Base-by-base conservation (phyloP, 78 protist genomes). In the Planoprotostelium fungivorum region DNA sequence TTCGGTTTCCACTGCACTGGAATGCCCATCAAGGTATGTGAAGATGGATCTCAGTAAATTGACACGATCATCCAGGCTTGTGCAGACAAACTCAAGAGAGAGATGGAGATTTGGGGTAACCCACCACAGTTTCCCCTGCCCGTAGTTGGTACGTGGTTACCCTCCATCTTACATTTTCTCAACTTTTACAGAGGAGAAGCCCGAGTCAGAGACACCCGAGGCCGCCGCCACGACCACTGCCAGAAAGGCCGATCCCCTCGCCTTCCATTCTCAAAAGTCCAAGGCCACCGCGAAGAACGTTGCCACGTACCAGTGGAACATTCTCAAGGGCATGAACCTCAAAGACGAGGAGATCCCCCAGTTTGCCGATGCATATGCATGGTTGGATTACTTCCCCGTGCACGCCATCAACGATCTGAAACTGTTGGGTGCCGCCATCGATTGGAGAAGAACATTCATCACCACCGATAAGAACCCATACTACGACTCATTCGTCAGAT, bases 1-100 rank as follows among this genome's bases (percentile, higher is more conserved):
- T 98, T 99, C 86, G 99, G 96, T 0, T 99, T 99, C 92, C 99
- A 99, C 95, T 97, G 99, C 94, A 99, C 99, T 0, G 99, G 99
- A 86, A 99, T 99, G 99, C 99, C 99, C 83, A 99, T 99, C 95
- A 95, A 95, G 96, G 99, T 98, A 1, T 91, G 36, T 34, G 85
- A 34, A 36, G 36, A n/a, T n/a, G n/a, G n/a, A n/a, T n/a, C n/a
- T n/a, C n/a, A n/a, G n/a, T n/a, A n/a, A n/a, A 86, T 87, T 86
- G 28, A 34, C 37, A 31, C 5, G 51, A 36, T 36, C 37, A 29
- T 1, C 29, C 36, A 91, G 94, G 95, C 97, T 23, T 89, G 96
- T 83, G 99, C 99, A 37, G 97, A 97, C 84, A 96, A 95, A 86
- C 92, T 98, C 38, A 38, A 16, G n/a, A 38, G 84, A 29, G 99